Evolutionary conservation across 495 filamentous ascomycete species (phyloP), one percentile per base, ranked within the genome.

Genomic region (Penicillium ochrochloron): DNA sequence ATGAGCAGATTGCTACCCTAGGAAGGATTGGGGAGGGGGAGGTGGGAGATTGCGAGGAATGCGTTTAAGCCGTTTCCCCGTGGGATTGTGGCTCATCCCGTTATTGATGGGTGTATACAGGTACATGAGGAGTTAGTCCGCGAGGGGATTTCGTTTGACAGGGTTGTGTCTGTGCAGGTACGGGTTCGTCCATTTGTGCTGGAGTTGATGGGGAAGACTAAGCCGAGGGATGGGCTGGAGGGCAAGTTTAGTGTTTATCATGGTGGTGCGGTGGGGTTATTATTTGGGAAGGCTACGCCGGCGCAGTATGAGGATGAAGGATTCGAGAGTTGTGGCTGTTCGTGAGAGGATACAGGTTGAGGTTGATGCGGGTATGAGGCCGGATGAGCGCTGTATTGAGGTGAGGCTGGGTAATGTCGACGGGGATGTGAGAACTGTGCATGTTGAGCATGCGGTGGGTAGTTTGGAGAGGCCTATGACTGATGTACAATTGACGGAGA

Each of bases 381-480:
- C 35, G 0, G 35, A 37, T 68, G 75, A 83, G 64, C 74, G 78
- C 3, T 68, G 72, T 33, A 68, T 85, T 14, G 70, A 68, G 10
- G 54, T 82, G 0, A 64, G 66, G 9, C 68, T 82, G 53, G 53
- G 69, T 12, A 74, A 80, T 48, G 74, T 75, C 17, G 57, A n/a
- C 56, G 59, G 51, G 19, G 14, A 11, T 56, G 62, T 51, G 19
- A 29, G 7, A 74, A 60, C 14, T 61, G 71, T n/a, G 39, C 67
- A 75, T 65, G 65, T 85, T 27, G 62, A 79, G 46, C 81, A 85
- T 72, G 82, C 83, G 0, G 75, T 85, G 31, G 83, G 83, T 0
- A 84, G 80, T 65, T 59, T 85, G 29, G 77, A 82, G 29, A 66
- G 72, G 41, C 82, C 83, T 0, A 73, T 85, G 76, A 78, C 71